A percentile compares a stretch with the other conserved stretches of the same genome.
phyloP scores from a whole-genome alignment of 2,329 filamentous ascomycete species.

The Xylariaceae sp. region DNA sequence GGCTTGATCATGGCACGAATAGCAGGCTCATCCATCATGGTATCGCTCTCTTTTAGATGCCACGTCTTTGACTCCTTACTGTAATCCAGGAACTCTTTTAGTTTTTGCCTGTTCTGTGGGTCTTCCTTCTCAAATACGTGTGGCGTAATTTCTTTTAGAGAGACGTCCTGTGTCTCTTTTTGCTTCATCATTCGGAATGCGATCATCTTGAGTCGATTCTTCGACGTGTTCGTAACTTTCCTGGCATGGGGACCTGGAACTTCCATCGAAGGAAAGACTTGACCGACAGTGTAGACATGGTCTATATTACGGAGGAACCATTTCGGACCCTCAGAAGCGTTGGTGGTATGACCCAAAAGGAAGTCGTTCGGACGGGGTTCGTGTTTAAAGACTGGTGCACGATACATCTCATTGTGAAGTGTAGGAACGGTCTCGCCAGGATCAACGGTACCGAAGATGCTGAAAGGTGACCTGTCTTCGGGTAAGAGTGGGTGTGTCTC shows the following conservation, averaged over 20 bases:
- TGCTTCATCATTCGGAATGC: conserved; percentile 87
- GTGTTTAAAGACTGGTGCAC: conserved; percentile 92
- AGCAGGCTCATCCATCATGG: conserved; percentile 77
- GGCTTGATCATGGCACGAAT: conserved; percentile 91
- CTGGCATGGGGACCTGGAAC: conserved; percentile 92
- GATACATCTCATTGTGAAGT: conserved; percentile 93
- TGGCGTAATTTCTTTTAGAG: conserved; percentile 83
- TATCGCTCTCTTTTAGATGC: conserved; percentile 75
- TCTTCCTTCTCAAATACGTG: conserved; percentile 94
- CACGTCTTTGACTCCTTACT: conserved; percentile 88
- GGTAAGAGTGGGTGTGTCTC: conserved; percentile 87
- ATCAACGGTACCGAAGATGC: conserved; percentile 91
- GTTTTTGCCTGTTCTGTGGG: conserved; percentile 93
- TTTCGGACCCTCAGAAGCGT: conserved; percentile 74
- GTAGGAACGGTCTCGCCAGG: conserved; percentile 89
- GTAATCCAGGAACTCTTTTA: conserved; percentile 95
- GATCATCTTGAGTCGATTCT: conserved; percentile 96
- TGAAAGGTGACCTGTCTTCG: conserved; percentile 95
- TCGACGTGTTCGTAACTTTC: conserved; percentile 95
- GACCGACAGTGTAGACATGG: conserved; percentile 87
- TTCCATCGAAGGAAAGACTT: conserved; percentile 89
- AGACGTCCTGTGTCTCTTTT: conserved; percentile 70
- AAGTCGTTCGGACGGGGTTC: conserved; percentile 81
- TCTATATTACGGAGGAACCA: conserved; percentile 91
- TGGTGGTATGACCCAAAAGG: conserved; percentile 81